These are phyloP conservation scores for Gnomoniopsis smithogilvyi DNA, from an alignment of 2,329 filamentous ascomycete genomes.

Conservation along the genomic window DNA sequence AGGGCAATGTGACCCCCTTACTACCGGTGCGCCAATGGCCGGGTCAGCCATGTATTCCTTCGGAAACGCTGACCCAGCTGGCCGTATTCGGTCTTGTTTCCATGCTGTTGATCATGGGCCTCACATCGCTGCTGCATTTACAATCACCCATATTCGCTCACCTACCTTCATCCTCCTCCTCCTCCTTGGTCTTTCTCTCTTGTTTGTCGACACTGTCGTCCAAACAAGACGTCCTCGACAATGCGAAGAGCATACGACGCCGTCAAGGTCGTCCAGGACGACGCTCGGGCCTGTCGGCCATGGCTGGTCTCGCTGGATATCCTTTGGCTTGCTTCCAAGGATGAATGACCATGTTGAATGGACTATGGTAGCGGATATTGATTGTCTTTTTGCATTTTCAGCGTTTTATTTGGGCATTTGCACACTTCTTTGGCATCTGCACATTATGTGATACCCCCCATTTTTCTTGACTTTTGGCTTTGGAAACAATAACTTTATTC, in stretches of 20 bases:
- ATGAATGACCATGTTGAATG: neutral
- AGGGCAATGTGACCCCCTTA: neutral
- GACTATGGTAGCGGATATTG: neutral
- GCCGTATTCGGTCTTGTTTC: conserved; percentile 17
- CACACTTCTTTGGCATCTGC: neutral
- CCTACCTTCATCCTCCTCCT: neutral
- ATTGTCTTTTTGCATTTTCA: conserved; percentile 1
- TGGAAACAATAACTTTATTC: conserved; percentile 19
- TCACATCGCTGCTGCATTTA: conserved; percentile 12
- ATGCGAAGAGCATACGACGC: neutral
- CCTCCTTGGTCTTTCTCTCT: neutral
- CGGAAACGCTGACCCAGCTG: conserved; percentile 7
- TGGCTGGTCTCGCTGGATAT: neutral
- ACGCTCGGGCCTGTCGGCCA: neutral
- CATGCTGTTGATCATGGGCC: conserved; percentile 12
- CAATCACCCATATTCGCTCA: conserved; percentile 3
- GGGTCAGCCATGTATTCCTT: neutral
- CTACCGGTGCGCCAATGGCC: conserved; percentile 15
- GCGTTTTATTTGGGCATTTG: neutral
- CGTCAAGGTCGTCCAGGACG: neutral
- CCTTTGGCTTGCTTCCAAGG: conserved; percentile 7
- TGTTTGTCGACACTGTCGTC: conserved; percentile 9
- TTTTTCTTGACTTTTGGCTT: neutral
- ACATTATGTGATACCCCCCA: conserved; percentile 16
- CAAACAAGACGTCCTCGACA: neutral